Percentiles rank a stretch among this genome's conserved stretches.
phyloP scores from a whole-genome alignment of 306 rosid species.

The Prunus mume region DNA sequence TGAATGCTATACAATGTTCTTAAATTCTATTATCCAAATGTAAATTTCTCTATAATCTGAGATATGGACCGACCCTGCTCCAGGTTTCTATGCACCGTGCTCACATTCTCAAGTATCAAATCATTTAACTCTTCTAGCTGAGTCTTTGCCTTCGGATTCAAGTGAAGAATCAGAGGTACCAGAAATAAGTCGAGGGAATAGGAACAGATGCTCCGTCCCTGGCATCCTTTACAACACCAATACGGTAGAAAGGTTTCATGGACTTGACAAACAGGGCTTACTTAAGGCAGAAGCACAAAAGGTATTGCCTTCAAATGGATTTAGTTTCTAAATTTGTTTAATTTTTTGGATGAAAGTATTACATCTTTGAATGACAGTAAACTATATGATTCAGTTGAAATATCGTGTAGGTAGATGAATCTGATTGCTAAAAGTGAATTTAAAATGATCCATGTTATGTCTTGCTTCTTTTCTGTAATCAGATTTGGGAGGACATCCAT shows the following conservation, averaged over 20 bases:
- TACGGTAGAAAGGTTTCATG: conserved; percentile 71
- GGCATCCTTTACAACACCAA: conserved; percentile 84
- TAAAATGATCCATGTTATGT: conserved; percentile 18
- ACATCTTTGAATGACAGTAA: neutral
- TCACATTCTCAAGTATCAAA: conserved; percentile 83
- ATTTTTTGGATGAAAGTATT: too few relatives aligned
- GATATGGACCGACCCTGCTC: conserved; percentile 16
- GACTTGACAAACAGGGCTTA: conserved; percentile 62
- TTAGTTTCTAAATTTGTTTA: neutral
- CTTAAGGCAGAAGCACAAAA: conserved; percentile 70
- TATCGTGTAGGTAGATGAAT: neutral
- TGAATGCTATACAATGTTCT: neutral
- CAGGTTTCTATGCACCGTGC: conserved; percentile 94
- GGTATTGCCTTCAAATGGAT: conserved; percentile 29
- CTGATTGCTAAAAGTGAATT: neutral
- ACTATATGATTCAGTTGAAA: neutral
- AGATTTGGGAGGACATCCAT: conserved; percentile 94
- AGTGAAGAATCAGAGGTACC: conserved; percentile 40
- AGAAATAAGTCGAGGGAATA: conserved; percentile 52
- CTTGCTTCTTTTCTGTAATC: conserved; percentile 25
- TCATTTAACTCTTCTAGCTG: conserved; percentile 67
- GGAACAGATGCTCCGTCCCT: conserved; percentile 73
- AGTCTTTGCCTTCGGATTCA: conserved; percentile 75
- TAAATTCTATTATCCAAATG: neutral
- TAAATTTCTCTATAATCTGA: conserved; percentile 11